Base-by-base conservation (phyloP, 2,329 filamentous ascomycete genomes). In the Drechslera avenae region DNA sequence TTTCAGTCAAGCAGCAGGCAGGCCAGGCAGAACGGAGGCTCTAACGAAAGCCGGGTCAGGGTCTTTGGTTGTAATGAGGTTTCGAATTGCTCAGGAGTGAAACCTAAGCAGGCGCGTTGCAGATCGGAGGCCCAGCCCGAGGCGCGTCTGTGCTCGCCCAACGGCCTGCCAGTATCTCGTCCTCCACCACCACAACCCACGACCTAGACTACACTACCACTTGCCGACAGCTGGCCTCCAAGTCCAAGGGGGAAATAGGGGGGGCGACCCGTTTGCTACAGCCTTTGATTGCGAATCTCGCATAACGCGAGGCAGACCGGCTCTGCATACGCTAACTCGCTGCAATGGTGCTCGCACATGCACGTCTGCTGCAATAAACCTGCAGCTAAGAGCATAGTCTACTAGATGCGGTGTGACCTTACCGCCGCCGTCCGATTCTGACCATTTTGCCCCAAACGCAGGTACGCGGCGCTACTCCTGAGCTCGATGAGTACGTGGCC, bases 391-490 rank as follows among this genome's bases (percentile, higher is more conserved):
- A 13, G 37, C 12, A 28, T 42, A 37, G 39, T 28, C 33, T 46
- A 28, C 39, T 26, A 39, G 17, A 31, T 48, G 43, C 39, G 14
- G 56, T 53, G 51, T 48, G 19, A 52, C 44, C 16, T 37, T 47
- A 30, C 41, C 43, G 50, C 52, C 46, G 46, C 48, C 43, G 47
- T 50, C 47, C 39, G 51, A 52, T 36, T 31, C 14, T 14, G 31
- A 37, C 52, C 44, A 46, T 43, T 39, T 47, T 42, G 21, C 44
- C 44, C 40, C 18, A 39, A 33, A 60, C 53, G 53, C 59, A 61
- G 57, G 58, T 61, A 61, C 58, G 51, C 58, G 56, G 50, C 50
- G 48, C 58, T 59, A 61, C 56, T 54, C 58, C 56, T 61, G 48
- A 56, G 43, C 7, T 23, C 21, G 21, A 23, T 4, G 21, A 23